Evolutionary conservation across 495 filamentous ascomycete genomes (phyloP).

Genomic region (Cercophora scortea): DNA sequence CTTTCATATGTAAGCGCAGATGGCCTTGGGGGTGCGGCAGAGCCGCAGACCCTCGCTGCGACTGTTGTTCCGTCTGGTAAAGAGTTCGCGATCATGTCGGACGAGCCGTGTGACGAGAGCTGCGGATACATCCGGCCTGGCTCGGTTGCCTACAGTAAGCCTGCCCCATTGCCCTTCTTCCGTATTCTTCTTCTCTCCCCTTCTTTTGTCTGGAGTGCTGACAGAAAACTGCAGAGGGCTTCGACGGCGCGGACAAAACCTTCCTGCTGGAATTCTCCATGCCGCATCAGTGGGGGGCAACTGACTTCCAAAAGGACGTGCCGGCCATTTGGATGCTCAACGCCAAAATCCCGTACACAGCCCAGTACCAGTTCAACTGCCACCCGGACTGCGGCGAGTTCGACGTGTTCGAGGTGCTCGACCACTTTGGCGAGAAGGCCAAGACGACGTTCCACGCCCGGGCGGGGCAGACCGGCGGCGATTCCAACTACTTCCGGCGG

Average conservation of each 20-base stretch:
- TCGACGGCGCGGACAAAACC: slow-evolving; percentile 50
- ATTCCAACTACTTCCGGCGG: slow-evolving; percentile 57
- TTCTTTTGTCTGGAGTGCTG: neutral
- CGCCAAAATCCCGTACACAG: slow-evolving; percentile 55
- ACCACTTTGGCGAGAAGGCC: slow-evolving; percentile 33
- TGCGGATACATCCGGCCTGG: slow-evolving; percentile 54
- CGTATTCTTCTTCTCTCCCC: slow-evolving; percentile 2
- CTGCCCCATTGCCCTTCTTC: neutral
- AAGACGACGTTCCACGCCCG: slow-evolving; percentile 55
- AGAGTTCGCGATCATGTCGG: slow-evolving; percentile 57
- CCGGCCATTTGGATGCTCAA: slow-evolving; percentile 67
- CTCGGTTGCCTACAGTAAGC: slow-evolving; percentile 52
- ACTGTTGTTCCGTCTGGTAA: slow-evolving; percentile 41
- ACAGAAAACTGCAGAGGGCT: slow-evolving; percentile 46
- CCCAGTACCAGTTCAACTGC: slow-evolving; percentile 57
- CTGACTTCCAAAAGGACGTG: slow-evolving; percentile 35
- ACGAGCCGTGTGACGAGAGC: slow-evolving; percentile 39
- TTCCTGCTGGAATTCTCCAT: slow-evolving; percentile 64
- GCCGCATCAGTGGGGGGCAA: slow-evolving; percentile 35
- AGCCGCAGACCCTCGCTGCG: slow-evolving; percentile 43
- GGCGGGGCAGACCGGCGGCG: slow-evolving; percentile 40
- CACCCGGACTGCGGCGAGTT: slow-evolving; percentile 65
- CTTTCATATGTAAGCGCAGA: slow-evolving; percentile 51
- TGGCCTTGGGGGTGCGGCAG: slow-evolving; percentile 39
- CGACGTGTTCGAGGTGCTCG: slow-evolving; percentile 61